These are phyloP conservation scores for Betula pendula DNA, from an alignment of 306 rosid species.

Conservation along the genomic window DNA sequence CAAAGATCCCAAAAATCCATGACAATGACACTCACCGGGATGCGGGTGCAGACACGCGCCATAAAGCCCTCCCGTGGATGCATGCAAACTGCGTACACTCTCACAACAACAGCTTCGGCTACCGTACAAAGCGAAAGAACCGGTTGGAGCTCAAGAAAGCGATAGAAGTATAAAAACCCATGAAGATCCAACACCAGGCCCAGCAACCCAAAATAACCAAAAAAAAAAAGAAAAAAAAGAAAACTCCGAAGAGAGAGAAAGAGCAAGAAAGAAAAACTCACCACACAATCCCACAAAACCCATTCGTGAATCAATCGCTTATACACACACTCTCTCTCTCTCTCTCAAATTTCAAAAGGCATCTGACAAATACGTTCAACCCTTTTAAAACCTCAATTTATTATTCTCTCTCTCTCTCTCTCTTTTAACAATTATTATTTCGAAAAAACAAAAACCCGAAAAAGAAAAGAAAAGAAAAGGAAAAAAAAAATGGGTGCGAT, in stretches of 20 bases:
- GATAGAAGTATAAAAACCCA: background rate
- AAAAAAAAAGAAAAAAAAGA: background rate
- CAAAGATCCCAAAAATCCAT: no score
- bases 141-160: background rate
- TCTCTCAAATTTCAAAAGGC: constrained; percentile 25
- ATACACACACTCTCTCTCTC: constrained; percentile 14
- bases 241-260: background rate
- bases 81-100: no score
- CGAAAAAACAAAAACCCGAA: background rate
- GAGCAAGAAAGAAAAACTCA: background rate
- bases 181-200: background rate
- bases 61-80: background rate
- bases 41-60: constrained; percentile 17
- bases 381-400: constrained; percentile 15
- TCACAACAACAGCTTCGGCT: no score
- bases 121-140: background rate
- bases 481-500: constrained; percentile 35
- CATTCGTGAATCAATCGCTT: constrained; percentile 38
- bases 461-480: constrained; percentile 8
- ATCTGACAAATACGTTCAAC: constrained; percentile 24
- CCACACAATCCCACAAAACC: constrained; percentile 3
- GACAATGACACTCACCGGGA: constrained; percentile 5
- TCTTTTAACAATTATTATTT: constrained; percentile 2
- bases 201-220: background rate
- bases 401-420: constrained; percentile 10